Conservation (phyloP, 192 early-diverging fungal species). For the Spizellomyces punctatus region DNA sequence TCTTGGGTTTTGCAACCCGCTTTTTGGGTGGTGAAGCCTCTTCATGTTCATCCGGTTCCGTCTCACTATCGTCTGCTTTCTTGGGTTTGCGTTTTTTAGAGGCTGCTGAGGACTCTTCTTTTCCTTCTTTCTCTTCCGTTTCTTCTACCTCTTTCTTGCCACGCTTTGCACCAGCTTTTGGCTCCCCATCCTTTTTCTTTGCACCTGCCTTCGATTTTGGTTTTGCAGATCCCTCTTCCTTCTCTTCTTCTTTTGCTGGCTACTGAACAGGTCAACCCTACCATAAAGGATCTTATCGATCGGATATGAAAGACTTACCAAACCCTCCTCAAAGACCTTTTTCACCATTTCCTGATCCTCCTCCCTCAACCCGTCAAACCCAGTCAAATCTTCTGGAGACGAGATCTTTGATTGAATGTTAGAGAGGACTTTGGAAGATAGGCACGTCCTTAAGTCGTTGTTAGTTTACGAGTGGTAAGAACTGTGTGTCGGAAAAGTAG, state of each 20-base stretch:
- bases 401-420: constrained; percentile 1
- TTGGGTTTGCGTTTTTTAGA: not conserved
- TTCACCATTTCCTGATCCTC: not conserved
- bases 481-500: not conserved
- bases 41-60: not conserved
- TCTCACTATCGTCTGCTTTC: not conserved
- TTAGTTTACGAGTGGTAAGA: not conserved
- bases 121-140: not conserved
- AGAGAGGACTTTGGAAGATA: not conserved
- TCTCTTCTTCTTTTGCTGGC: not conserved
- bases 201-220: not conserved
- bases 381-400: not conserved
- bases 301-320: not conserved
- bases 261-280: not conserved
- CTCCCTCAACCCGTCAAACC: not conserved
- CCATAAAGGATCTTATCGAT: not conserved
- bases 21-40: not conserved
- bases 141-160: not conserved
- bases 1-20: not conserved
- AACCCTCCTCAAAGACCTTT: not conserved
- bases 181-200: not conserved
- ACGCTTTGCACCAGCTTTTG: not conserved
- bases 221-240: not conserved
- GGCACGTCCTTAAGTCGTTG: not conserved
- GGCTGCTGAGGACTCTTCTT: not conserved